A percentile compares a stretch with the other conserved stretches of the same genome.
These are phyloP conservation scores for Dacryopinax primogenitus DNA, from an alignment of 768 basidiomycete species.

Conservation along the genomic window DNA sequence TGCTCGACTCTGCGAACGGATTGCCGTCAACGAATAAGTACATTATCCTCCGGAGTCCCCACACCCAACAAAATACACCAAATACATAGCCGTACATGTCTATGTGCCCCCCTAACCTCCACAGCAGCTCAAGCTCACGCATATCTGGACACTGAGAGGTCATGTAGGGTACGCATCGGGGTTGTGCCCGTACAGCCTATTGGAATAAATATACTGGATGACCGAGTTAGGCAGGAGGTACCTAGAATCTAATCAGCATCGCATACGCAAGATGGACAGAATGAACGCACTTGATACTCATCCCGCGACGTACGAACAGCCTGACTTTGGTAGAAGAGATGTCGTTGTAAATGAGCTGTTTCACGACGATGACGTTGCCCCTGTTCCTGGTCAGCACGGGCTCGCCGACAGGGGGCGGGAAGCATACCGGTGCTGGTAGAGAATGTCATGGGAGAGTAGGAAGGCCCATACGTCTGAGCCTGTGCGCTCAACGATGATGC, in stretches of 20 bases:
- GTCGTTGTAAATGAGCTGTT: slow-evolving; percentile 92
- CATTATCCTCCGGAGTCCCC: not conserved
- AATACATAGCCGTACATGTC: not conserved
- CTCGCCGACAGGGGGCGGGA: not conserved
- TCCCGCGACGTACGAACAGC: slow-evolving; percentile 33
- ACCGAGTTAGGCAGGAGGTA: slow-evolving; percentile 86
- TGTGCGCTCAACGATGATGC: slow-evolving; percentile 87
- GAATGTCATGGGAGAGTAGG: slow-evolving; percentile 35
- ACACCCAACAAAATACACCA: not conserved
- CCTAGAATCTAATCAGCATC: slow-evolving; percentile 59
- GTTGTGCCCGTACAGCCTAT: slow-evolving; percentile 35
- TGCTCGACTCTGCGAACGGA: not conserved
- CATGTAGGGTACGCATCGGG: not conserved
- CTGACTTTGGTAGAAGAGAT: slow-evolving; percentile 86
- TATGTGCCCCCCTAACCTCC: not conserved
- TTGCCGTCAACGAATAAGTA: not conserved
- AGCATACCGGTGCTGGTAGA: slow-evolving; percentile 32
- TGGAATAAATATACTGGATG: slow-evolving; percentile 84
- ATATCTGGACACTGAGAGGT: too few relatives aligned
- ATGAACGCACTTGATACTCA: slow-evolving; percentile 33
- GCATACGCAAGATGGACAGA: not conserved
- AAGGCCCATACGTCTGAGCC: slow-evolving; percentile 65
- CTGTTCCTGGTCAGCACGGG: slow-evolving; percentile 27
- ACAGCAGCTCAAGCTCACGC: too few relatives aligned
- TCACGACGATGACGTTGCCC: slow-evolving; percentile 78